A percentile compares a stretch with the other conserved stretches of the same genome.
phyloP scores from a whole-genome alignment of 2,329 filamentous ascomycete genomes.

The Thyridium curvatum region DNA sequence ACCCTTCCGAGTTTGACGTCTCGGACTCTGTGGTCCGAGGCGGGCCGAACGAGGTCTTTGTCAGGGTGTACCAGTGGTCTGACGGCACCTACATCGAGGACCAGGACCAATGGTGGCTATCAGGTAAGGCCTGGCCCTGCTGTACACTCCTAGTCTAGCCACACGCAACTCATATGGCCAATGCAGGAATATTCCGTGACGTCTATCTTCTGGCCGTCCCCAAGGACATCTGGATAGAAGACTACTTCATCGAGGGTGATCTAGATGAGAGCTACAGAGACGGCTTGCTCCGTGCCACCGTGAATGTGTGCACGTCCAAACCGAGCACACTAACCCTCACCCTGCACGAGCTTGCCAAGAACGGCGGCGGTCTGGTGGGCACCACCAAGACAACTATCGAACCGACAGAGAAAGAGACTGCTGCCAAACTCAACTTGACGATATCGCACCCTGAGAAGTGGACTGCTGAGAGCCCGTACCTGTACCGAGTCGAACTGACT shows the following conservation, averaged over 20 bases:
- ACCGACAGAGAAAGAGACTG: slow-evolving; percentile 17
- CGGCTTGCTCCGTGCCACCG: slow-evolving; percentile 40
- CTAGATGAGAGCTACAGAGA: slow-evolving; percentile 46
- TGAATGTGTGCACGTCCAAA: slow-evolving; percentile 28
- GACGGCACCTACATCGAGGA: slow-evolving; percentile 67
- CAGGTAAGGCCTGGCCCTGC: slow-evolving; percentile 27
- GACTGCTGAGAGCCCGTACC: slow-evolving; percentile 60
- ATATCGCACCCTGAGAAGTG: slow-evolving; percentile 54
- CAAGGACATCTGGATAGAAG: slow-evolving; percentile 41
- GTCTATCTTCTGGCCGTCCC: slow-evolving; percentile 56
- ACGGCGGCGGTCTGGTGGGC: slow-evolving; percentile 10
- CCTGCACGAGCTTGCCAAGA: slow-evolving; percentile 29
- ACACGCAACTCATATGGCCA: not conserved
- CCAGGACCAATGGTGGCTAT: slow-evolving; percentile 64
- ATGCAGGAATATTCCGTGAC: slow-evolving; percentile 56
- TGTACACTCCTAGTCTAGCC: not conserved
- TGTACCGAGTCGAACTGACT: slow-evolving; percentile 48
- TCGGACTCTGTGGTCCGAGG: slow-evolving; percentile 35
- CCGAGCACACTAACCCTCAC: slow-evolving; percentile 30
- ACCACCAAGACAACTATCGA: slow-evolving; percentile 12
- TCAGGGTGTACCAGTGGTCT: slow-evolving; percentile 66
- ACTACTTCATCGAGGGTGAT: slow-evolving; percentile 49
- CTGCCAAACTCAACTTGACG: slow-evolving; percentile 34
- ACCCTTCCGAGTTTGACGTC: slow-evolving; percentile 65
- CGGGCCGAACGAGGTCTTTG: slow-evolving; percentile 47